Conservation (phyloP, 495 filamentous ascomycete genomes). For the Aspergillus hancockii region DNA sequence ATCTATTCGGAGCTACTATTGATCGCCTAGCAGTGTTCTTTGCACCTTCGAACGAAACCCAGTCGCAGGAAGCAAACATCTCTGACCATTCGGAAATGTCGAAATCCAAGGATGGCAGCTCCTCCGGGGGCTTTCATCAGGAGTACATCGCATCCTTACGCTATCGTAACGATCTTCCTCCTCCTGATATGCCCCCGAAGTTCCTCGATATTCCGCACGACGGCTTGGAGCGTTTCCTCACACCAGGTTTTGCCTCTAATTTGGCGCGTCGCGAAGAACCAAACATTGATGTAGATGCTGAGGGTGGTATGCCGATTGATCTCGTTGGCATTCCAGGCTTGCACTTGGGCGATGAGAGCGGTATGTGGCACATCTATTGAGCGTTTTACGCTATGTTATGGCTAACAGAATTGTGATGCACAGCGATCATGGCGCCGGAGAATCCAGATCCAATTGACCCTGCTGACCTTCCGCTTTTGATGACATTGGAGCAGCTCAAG, state of each 20-base stretch:
- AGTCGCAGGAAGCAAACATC: neutral
- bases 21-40: slow-evolving; percentile 13
- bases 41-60: slow-evolving; percentile 6
- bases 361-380: slow-evolving; percentile 54
- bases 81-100: slow-evolving; percentile 21
- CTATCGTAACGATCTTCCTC: slow-evolving; percentile 92
- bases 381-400: neutral
- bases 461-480: slow-evolving; percentile 76
- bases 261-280: slow-evolving; percentile 87
- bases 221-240: slow-evolving; percentile 84
- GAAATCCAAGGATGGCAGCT: slow-evolving; percentile 44
- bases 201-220: slow-evolving; percentile 94
- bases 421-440: slow-evolving; percentile 79
- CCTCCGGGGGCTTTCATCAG: slow-evolving; percentile 74
- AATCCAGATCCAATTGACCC: slow-evolving; percentile 72
- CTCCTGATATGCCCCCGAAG: slow-evolving; percentile 91
- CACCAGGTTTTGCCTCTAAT: slow-evolving; percentile 81
- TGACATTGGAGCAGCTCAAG: slow-evolving; percentile 75
- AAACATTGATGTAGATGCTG: slow-evolving; percentile 95
- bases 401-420: slow-evolving; percentile 16
- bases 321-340: slow-evolving; percentile 91
- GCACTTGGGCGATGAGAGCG: slow-evolving; percentile 92
- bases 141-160: slow-evolving; percentile 95
- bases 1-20: slow-evolving; percentile 10
- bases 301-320: slow-evolving; percentile 96